A percentile compares a stretch with the other conserved stretches of the same genome.
Conservation (phyloP, 1,139 yeast species). For the Pichia cactophila region DNA sequence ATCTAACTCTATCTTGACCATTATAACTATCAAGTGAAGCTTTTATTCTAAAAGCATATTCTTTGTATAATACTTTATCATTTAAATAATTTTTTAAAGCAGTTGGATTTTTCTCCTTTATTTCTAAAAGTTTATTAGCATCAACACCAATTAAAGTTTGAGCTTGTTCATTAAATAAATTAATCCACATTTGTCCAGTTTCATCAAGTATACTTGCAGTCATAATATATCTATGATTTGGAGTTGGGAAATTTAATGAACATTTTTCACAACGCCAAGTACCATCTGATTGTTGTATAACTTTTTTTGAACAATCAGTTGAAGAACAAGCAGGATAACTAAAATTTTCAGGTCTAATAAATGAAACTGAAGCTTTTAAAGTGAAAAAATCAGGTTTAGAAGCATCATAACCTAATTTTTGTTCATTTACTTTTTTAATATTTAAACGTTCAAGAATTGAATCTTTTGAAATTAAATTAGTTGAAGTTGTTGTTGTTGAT, state of each 20-base stretch:
- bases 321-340: constrained; percentile 87
- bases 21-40: constrained; percentile 83
- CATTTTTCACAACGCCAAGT: constrained; percentile 95
- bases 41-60: constrained; percentile 64
- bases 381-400: constrained; percentile 76
- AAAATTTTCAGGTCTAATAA: constrained; percentile 64
- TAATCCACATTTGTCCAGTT: constrained; percentile 80
- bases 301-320: constrained; percentile 76
- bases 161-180: constrained; percentile 84
- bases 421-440: constrained; percentile 58
- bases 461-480: constrained; percentile 25
- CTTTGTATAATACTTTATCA: constrained; percentile 53
- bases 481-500: constrained; percentile 30
- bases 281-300: constrained; percentile 62
- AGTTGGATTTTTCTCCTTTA: constrained; percentile 38
- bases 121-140: constrained; percentile 58
- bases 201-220: constrained; percentile 67
- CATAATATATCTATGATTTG: constrained; percentile 73
- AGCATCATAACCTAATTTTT: constrained; percentile 57
- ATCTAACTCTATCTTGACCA: constrained; percentile 70
- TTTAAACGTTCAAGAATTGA: constrained; percentile 45
- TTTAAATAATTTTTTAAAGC: constrained; percentile 42
- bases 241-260: constrained; percentile 57
- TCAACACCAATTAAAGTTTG: constrained; percentile 54
- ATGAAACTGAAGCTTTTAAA: constrained; percentile 66